These are phyloP conservation scores for Panicum hallii DNA, from an alignment of 202 grass and related monocot species.

Conservation along the genomic window DNA sequence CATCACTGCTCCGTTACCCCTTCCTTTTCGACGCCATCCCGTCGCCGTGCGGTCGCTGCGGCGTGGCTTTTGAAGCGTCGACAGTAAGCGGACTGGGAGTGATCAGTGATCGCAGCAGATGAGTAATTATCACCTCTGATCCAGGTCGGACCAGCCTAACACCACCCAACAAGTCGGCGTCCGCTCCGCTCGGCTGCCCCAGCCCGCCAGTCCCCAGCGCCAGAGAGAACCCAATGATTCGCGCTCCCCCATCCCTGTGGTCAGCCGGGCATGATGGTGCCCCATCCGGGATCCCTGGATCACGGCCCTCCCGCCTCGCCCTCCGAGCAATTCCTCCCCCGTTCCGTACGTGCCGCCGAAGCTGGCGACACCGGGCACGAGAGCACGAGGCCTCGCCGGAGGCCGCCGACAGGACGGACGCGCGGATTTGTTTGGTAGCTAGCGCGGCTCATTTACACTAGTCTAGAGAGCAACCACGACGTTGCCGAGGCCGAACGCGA, in stretches of 20 bases:
- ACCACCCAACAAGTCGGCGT: too few relatives aligned
- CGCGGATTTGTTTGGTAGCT: not conserved
- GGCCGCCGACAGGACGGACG: constrained; percentile 36
- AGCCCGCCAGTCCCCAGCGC: too few relatives aligned
- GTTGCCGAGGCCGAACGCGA: not conserved
- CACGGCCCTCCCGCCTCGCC: not conserved
- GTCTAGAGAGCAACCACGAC: not conserved
- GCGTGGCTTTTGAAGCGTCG: too few relatives aligned
- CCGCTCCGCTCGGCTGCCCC: too few relatives aligned
- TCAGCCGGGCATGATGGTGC: not conserved
- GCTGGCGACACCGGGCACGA: not conserved
- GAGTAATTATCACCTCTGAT: too few relatives aligned
- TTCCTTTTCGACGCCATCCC: not conserved
- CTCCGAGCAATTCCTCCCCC: not conserved
- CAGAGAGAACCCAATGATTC: constrained; percentile 12
- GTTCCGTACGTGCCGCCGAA: not conserved
- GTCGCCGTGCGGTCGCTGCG: not conserved
- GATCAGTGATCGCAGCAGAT: too few relatives aligned
- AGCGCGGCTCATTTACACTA: not conserved
- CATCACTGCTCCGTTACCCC: not conserved
- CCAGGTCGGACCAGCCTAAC: too few relatives aligned
- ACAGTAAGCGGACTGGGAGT: too few relatives aligned
- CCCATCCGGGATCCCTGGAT: not conserved
- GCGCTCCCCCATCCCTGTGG: not conserved
- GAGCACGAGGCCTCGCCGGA: not conserved